phyloP scores from a whole-genome alignment of 2,329 filamentous ascomycete species.

The Venturia asperata region DNA sequence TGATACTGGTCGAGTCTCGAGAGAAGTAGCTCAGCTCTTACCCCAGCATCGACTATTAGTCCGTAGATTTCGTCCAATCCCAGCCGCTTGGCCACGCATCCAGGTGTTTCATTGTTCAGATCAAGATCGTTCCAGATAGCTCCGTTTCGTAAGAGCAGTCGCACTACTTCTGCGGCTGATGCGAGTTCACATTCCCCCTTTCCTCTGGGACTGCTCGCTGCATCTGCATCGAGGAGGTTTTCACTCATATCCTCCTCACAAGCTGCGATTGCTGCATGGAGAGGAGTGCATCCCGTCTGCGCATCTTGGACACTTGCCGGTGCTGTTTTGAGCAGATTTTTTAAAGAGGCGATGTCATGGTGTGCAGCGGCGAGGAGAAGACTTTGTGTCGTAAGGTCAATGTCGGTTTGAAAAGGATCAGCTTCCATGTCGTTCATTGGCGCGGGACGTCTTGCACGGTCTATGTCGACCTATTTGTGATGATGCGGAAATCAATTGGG shows the following conservation, averaged over 20 bases:
- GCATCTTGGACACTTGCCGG: constrained; percentile 73
- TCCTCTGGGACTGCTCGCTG: constrained; percentile 25
- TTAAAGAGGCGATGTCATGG: constrained; percentile 61
- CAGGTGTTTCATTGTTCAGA: constrained; percentile 77
- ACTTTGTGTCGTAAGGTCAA: constrained; percentile 46
- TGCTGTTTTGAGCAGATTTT: constrained; percentile 52
- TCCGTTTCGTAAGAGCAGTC: constrained; percentile 73
- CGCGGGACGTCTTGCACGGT: background rate
- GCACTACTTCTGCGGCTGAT: constrained; percentile 60
- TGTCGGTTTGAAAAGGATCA: constrained; percentile 25
- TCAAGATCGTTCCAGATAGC: constrained; percentile 98
- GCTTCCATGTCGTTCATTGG: background rate
- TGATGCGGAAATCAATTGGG: too few relatives aligned
- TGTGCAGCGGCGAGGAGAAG: constrained; percentile 60
- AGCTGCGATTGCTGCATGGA: constrained; percentile 80
- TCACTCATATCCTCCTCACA: constrained; percentile 39
- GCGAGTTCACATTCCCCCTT: constrained; percentile 35
- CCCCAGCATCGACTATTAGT: constrained; percentile 79
- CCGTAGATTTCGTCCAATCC: constrained; percentile 67
- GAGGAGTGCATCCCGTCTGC: constrained; percentile 75
- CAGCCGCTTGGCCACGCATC: constrained; percentile 69
- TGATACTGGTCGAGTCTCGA: constrained; percentile 77
- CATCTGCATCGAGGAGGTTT: constrained; percentile 31
- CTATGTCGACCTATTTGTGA: too few relatives aligned
- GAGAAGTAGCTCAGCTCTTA: constrained; percentile 81